Evolutionary conservation across 495 filamentous ascomycete genomes (phyloP).

Genomic region (Aspergillus steynii): DNA sequence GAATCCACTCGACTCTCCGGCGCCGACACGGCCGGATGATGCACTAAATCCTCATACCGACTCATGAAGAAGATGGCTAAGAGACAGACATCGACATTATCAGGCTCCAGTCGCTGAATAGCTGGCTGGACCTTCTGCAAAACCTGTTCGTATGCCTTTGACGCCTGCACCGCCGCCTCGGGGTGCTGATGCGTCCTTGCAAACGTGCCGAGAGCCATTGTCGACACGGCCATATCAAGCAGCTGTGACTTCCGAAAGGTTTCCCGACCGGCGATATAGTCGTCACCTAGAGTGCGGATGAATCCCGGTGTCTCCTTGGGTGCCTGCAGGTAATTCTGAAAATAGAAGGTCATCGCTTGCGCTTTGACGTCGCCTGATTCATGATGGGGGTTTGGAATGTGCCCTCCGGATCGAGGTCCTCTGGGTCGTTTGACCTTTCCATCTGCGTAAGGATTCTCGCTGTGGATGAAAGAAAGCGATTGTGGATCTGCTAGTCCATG

Average conservation of each 20-base stretch:
- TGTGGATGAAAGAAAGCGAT: neutral
- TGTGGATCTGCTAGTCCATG: neutral
- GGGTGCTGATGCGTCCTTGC: neutral
- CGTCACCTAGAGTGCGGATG: neutral
- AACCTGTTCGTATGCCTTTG: neutral
- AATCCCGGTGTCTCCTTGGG: neutral
- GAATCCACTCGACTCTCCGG: neutral
- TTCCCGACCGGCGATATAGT: neutral
- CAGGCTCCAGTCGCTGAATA: neutral
- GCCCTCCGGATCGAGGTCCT: conserved; percentile 1
- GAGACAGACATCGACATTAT: neutral
- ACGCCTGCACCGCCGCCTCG: neutral
- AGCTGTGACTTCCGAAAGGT: neutral
- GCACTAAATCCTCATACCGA: neutral
- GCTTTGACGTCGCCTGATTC: neutral
- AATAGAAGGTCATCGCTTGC: conserved; percentile 1
- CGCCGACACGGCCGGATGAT: neutral
- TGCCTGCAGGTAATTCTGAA: neutral
- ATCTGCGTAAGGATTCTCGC: conserved; percentile 1
- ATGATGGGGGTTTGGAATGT: neutral
- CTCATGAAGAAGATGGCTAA: conserved; percentile 3
- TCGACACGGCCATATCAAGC: conserved; percentile 1
- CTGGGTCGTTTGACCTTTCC: conserved; percentile 1
- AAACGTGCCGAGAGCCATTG: neutral
- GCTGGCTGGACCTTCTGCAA: neutral